Conservation (phyloP, 2,329 filamentous ascomycete species). For the Penicillium expansum region DNA sequence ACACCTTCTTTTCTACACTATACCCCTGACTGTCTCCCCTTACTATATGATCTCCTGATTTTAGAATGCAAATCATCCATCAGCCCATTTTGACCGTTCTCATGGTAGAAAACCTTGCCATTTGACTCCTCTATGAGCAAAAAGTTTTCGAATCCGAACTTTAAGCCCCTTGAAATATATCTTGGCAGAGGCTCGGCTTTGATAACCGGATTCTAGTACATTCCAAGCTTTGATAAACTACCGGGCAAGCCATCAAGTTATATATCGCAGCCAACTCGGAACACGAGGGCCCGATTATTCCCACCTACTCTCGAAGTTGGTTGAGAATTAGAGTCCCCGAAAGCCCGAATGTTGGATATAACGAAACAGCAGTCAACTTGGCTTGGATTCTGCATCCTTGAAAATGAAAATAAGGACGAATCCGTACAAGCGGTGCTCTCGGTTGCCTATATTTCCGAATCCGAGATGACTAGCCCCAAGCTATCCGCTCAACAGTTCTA, state of each 20-base stretch:
- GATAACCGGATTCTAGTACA: not conserved
- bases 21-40: not conserved
- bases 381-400: not conserved
- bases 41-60: not conserved
- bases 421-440: not conserved
- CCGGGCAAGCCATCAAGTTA: not conserved
- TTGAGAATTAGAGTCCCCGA: too few species aligned
- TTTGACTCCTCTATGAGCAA: not conserved
- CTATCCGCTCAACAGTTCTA: not conserved
- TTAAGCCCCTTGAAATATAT: slow-evolving; percentile 1
- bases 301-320: too few species aligned
- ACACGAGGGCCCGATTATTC: too few species aligned
- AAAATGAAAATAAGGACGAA: not conserved
- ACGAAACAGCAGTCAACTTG: not conserved
- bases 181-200: not conserved
- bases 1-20: not conserved
- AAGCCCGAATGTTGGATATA: too few species aligned
- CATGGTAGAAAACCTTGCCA: not conserved
- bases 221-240: not conserved
- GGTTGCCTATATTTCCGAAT: not conserved
- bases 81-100: not conserved
- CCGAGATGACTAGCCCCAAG: not conserved
- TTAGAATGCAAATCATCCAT: not conserved
- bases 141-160: not conserved
- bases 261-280: too few species aligned